Conservation (phyloP, 169 alveolate genomes). For the Plasmodium fragile region DNA sequence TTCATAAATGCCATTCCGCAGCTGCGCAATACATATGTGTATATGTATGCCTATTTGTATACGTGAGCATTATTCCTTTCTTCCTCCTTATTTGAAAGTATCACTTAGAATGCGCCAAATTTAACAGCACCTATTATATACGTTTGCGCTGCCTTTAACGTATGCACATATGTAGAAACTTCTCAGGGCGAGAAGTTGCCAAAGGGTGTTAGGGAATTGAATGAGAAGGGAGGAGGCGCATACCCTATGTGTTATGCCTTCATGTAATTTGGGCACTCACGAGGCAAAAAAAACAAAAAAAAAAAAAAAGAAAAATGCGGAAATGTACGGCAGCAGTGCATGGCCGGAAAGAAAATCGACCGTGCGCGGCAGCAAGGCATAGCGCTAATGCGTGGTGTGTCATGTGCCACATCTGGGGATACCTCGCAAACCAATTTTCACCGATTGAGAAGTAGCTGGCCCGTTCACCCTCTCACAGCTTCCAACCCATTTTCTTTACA, state of each 20-base stretch:
- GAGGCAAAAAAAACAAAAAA: neutral
- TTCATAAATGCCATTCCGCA: neutral
- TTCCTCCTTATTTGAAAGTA: neutral
- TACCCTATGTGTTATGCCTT: neutral
- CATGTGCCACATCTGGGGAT: neutral
- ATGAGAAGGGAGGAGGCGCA: neutral
- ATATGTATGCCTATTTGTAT: neutral
- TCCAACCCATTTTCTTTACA: neutral
- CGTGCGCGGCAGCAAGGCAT: neutral
- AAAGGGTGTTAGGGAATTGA: neutral
- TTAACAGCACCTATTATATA: neutral
- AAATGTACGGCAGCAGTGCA: neutral
- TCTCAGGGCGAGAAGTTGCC: neutral
- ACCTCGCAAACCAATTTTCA: neutral
- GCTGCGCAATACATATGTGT: neutral
- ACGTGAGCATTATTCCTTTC: neutral
- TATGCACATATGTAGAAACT: conserved; percentile 1
- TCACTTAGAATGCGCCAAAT: neutral
- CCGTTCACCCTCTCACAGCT: neutral
- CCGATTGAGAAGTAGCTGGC: neutral
- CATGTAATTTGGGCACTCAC: neutral
- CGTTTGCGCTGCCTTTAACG: neutral
- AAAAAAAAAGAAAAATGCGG: neutral
- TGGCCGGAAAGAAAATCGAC: neutral
- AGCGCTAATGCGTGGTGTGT: neutral